A percentile compares a stretch with the other conserved stretches of the same genome.
Conservation (phyloP, 495 filamentous ascomycete genomes). For the Penicillium daleae region DNA sequence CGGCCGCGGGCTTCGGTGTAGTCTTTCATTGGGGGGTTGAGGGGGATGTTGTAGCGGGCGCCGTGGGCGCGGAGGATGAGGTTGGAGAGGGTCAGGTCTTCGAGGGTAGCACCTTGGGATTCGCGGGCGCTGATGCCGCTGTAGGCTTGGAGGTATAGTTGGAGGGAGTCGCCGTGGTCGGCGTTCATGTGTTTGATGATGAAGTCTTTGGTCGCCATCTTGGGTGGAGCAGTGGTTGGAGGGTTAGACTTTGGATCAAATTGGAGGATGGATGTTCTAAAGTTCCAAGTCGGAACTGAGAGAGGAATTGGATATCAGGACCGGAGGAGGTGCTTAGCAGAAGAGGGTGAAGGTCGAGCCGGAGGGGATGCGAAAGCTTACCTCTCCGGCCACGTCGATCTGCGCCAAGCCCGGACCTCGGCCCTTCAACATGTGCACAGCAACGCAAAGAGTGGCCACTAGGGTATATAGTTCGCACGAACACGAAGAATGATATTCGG, state of each 20-base stretch:
- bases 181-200: conserved; percentile 82
- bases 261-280: not conserved
- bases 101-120: conserved; percentile 55
- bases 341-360: not conserved
- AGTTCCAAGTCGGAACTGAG: not conserved
- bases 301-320: not conserved
- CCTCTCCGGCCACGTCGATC: conserved; percentile 9
- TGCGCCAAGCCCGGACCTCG: conserved; percentile 30
- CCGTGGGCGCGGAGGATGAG: conserved; percentile 56
- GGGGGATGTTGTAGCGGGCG: conserved; percentile 57
- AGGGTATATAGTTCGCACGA: not conserved
- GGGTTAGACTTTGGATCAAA: not conserved
- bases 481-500: not conserved
- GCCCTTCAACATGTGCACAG: conserved; percentile 7
- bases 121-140: conserved; percentile 48
- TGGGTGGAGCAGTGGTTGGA: not conserved
- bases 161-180: conserved; percentile 69
- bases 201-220: conserved; percentile 55
- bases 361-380: not conserved
- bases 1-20: conserved; percentile 64
- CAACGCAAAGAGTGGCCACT: not conserved
- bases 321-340: not conserved
- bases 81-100: conserved; percentile 60
- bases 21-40: conserved; percentile 64
- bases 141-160: conserved; percentile 69